These are phyloP conservation scores for Tympanopsis confertula DNA, from an alignment of 2,329 filamentous ascomycete genomes.

Conservation along the genomic window DNA sequence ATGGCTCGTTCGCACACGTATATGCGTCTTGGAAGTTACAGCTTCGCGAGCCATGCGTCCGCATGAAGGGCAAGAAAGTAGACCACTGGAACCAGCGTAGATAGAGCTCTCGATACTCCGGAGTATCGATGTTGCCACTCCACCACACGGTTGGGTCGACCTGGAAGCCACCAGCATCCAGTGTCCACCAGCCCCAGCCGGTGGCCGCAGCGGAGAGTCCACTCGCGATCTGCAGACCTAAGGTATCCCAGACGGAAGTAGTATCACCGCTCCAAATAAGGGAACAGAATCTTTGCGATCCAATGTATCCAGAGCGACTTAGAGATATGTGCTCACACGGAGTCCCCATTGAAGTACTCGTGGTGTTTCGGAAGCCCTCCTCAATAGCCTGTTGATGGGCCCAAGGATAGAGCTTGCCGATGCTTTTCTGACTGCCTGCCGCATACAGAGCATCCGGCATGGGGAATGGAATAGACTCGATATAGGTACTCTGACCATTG, in stretches of 20 bases:
- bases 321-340: slow-evolving; percentile 6
- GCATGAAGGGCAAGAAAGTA: slow-evolving; percentile 14
- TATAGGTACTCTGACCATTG: slow-evolving; percentile 15
- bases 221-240: slow-evolving; percentile 12
- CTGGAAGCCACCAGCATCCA: slow-evolving; percentile 16
- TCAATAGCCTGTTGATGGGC: slow-evolving; percentile 15
- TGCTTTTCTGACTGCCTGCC: slow-evolving; percentile 13
- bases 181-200: slow-evolving; percentile 15
- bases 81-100: slow-evolving; percentile 17
- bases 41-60: slow-evolving; percentile 12
- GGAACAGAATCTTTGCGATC: slow-evolving; percentile 15
- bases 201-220: slow-evolving; percentile 13
- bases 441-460: slow-evolving; percentile 14
- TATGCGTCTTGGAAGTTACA: slow-evolving; percentile 16
- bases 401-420: slow-evolving; percentile 16
- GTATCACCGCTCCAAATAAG: slow-evolving; percentile 18
- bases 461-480: slow-evolving; percentile 15
- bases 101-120: slow-evolving; percentile 14
- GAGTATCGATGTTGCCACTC: slow-evolving; percentile 15
- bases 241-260: slow-evolving; percentile 13
- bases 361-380: slow-evolving; percentile 14
- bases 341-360: slow-evolving; percentile 9
- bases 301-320: slow-evolving; percentile 15
- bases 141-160: slow-evolving; percentile 18
- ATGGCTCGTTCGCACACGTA: slow-evolving; percentile 21